phyloP scores from a whole-genome alignment of 495 filamentous ascomycete species.

The Trichoderma gamsii region DNA sequence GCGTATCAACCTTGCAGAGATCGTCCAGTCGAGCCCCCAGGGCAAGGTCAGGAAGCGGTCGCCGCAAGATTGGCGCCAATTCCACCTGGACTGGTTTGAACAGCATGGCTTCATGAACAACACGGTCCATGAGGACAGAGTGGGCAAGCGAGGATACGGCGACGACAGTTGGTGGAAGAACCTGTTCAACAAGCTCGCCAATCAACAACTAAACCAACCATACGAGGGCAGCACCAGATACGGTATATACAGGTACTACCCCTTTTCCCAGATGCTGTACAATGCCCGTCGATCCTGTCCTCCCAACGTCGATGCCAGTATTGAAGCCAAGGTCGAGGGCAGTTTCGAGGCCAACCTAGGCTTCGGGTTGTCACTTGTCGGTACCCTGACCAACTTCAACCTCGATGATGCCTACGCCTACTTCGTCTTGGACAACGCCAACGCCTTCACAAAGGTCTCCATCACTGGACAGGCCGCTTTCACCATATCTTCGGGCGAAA shows the following conservation, averaged over 20 bases:
- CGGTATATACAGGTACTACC: background rate
- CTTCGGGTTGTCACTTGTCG: background rate
- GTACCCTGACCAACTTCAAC: background rate
- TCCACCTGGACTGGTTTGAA: background rate
- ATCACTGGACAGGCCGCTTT: background rate
- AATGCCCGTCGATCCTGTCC: background rate
- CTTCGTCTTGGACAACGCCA: background rate
- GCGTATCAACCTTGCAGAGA: no score
- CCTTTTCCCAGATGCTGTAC: background rate
- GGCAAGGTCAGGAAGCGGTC: background rate
- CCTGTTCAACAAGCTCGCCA: background rate
- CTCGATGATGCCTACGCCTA: background rate
- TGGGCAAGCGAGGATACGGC: background rate
- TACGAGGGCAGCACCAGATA: background rate
- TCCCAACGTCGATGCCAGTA: background rate
- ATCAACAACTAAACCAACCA: no score
- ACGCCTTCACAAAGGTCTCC: no score
- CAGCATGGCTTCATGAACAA: background rate
- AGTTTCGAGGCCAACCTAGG: background rate
- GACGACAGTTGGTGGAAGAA: background rate
- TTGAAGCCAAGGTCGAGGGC: background rate
- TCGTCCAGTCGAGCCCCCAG: no score
- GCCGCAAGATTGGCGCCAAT: background rate
- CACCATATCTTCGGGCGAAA: background rate
- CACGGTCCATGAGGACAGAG: no score